These are phyloP conservation scores for Gardenia jasminoides DNA, from an alignment of 257 asterid species.

Conservation along the genomic window DNA sequence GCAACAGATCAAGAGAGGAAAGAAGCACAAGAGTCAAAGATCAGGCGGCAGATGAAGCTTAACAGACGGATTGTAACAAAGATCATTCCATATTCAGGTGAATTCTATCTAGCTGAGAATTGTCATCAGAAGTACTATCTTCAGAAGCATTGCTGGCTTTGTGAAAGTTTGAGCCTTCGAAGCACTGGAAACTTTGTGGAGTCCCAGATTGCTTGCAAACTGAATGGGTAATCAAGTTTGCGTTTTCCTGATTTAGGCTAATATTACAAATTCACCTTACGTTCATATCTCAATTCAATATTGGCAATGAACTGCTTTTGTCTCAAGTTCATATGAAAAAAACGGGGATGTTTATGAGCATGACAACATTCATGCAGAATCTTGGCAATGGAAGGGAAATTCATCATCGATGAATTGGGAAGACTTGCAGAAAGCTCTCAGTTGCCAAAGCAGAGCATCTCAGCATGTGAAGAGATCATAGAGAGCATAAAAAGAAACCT, in stretches of 20 bases:
- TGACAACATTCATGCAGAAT: neutral
- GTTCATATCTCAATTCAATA: too few relatives aligned
- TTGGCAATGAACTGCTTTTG: neutral
- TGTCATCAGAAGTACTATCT: conserved; percentile 14
- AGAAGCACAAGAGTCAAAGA: conserved; percentile 14
- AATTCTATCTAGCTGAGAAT: conserved; percentile 10
- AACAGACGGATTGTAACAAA: conserved; percentile 11
- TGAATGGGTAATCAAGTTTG: neutral
- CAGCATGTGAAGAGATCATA: neutral
- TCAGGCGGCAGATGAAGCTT: conserved; percentile 17
- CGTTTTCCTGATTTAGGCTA: too few relatives aligned
- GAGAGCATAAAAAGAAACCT: neutral
- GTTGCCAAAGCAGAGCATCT: neutral
- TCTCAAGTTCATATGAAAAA: neutral
- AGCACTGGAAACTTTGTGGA: neutral
- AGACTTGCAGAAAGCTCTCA: neutral
- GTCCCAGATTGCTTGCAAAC: neutral
- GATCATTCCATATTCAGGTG: neutral
- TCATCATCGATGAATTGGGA: conserved; percentile 9
- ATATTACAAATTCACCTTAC: too few relatives aligned
- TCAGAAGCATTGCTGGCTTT: conserved; percentile 11
- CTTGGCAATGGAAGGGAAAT: conserved; percentile 6
- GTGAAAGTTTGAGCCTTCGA: neutral
- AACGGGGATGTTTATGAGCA: too few relatives aligned
- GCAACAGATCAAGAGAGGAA: conserved; percentile 17